These are phyloP conservation scores for Mollisia scopiformis DNA, from an alignment of 2,329 filamentous ascomycete species.

Conservation along the genomic window DNA sequence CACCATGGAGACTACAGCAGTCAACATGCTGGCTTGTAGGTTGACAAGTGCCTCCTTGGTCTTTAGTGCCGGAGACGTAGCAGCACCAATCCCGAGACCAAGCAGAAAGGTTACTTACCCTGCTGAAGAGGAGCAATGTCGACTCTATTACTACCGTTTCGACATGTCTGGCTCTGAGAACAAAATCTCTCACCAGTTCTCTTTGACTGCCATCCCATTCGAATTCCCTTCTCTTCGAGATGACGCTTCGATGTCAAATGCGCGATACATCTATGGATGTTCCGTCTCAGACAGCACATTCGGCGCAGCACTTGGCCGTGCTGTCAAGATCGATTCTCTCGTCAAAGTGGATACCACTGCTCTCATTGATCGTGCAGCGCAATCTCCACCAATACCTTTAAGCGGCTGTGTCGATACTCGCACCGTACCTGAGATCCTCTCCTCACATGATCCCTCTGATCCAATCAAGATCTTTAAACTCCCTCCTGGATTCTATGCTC, in stretches of 20 bases:
- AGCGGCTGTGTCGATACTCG: slow-evolving; percentile 66
- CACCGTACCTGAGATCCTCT: slow-evolving; percentile 54
- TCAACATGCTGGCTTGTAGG: slow-evolving; percentile 69
- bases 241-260: slow-evolving; percentile 55
- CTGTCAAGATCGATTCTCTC: slow-evolving; percentile 67
- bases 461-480: slow-evolving; percentile 65
- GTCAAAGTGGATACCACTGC: slow-evolving; percentile 61
- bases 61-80: slow-evolving; percentile 66
- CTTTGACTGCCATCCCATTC: slow-evolving; percentile 65
- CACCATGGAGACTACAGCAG: slow-evolving; percentile 41
- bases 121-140: slow-evolving; percentile 65
- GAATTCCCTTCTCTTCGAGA: slow-evolving; percentile 68
- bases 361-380: slow-evolving; percentile 56
- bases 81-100: slow-evolving; percentile 49
- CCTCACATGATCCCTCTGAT: slow-evolving; percentile 48
- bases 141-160: slow-evolving; percentile 72
- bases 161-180: slow-evolving; percentile 41
- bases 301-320: slow-evolving; percentile 62
- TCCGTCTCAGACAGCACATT: slow-evolving; percentile 61
- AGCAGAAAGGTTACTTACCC: slow-evolving; percentile 24
- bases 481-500: slow-evolving; percentile 63
- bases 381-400: slow-evolving; percentile 48
- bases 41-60: slow-evolving; percentile 67
- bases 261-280: slow-evolving; percentile 69
- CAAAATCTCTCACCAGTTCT: slow-evolving; percentile 63